Evolutionary conservation across 352 stramenopile species (phyloP).

Genomic region (Pythium diclinum): DNA sequence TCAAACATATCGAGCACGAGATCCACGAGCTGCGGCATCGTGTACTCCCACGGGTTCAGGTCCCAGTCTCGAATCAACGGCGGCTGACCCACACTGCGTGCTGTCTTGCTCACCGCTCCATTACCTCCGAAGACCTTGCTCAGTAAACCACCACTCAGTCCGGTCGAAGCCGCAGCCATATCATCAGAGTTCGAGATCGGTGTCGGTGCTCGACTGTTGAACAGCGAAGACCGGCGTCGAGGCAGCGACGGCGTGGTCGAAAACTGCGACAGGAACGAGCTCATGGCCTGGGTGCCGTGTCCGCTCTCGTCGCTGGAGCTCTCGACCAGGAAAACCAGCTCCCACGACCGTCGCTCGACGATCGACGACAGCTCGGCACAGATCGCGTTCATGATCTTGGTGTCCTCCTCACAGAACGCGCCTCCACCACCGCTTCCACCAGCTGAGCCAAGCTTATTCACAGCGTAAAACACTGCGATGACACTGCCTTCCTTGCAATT

Average conservation of each 20-base stretch:
- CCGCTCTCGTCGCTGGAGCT: constrained; percentile 41
- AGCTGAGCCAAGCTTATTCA: constrained; percentile 58
- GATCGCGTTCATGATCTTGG: constrained; percentile 65
- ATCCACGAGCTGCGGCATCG: constrained; percentile 61
- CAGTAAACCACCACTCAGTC: constrained; percentile 7
- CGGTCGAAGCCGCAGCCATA: neutral
- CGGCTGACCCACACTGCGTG: constrained; percentile 24
- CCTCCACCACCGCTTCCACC: constrained; percentile 14
- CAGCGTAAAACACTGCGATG: constrained; percentile 77
- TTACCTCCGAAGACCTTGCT: constrained; percentile 21
- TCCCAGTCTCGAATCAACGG: constrained; percentile 42
- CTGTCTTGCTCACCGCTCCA: neutral
- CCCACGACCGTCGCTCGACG: constrained; percentile 65
- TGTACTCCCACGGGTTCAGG: constrained; percentile 60
- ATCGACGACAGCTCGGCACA: constrained; percentile 58
- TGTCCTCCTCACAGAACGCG: constrained; percentile 58
- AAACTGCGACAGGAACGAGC: constrained; percentile 74
- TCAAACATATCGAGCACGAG: constrained; percentile 73
- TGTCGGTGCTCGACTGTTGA: constrained; percentile 24
- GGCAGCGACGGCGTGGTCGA: constrained; percentile 49
- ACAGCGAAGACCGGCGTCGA: constrained; percentile 23
- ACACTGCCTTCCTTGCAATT: constrained; percentile 30
- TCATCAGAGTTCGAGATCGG: constrained; percentile 9
- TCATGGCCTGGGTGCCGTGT: constrained; percentile 46
- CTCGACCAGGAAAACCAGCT: constrained; percentile 66